Evolutionary conservation across 2,329 filamentous ascomycete species (phyloP).

Genomic region (Fusarium sp.): DNA sequence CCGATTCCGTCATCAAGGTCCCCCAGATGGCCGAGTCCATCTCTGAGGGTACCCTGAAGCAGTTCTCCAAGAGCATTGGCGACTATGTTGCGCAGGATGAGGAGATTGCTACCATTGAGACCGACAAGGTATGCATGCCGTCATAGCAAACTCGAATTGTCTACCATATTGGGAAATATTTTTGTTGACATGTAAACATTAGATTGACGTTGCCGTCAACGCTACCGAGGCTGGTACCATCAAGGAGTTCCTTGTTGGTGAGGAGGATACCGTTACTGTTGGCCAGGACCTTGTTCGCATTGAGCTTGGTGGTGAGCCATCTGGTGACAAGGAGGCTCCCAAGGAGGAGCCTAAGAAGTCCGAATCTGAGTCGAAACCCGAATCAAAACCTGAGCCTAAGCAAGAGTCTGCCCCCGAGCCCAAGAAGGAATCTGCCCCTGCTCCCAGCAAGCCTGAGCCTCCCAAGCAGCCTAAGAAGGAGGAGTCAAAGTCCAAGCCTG

Average conservation of each 20-base stretch:
- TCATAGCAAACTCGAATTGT: not conserved
- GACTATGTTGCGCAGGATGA: conserved; percentile 96
- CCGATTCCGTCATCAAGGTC: conserved; percentile 90
- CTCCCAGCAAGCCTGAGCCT: conserved; percentile 45
- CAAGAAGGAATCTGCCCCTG: conserved; percentile 50
- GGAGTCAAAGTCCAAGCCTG: conserved; percentile 40
- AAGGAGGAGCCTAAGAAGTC: conserved; percentile 48
- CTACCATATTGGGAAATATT: not conserved
- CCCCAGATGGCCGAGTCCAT: conserved; percentile 99
- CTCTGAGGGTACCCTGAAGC: conserved; percentile 95
- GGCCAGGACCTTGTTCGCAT: conserved; percentile 91
- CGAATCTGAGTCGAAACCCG: conserved; percentile 52
- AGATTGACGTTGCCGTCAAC: conserved; percentile 98
- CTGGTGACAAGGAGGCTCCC: conserved; percentile 53
- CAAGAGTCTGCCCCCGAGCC: conserved; percentile 51
- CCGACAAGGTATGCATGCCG: conserved; percentile 81
- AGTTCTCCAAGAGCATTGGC: conserved; percentile 91
- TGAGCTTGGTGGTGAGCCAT: conserved; percentile 76
- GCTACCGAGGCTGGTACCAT: conserved; percentile 90
- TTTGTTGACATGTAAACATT: conserved; percentile 19
- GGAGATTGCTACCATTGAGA: conserved; percentile 98
- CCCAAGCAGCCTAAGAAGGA: conserved; percentile 45
- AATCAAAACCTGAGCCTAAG: conserved; percentile 52
- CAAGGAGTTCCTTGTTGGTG: conserved; percentile 89
- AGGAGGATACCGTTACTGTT: conserved; percentile 95